Percentiles rank a stretch among this genome's conserved stretches.
phyloP scores from a whole-genome alignment of 192 early-diverging fungal genomes.

The Entomortierella parvispora region DNA sequence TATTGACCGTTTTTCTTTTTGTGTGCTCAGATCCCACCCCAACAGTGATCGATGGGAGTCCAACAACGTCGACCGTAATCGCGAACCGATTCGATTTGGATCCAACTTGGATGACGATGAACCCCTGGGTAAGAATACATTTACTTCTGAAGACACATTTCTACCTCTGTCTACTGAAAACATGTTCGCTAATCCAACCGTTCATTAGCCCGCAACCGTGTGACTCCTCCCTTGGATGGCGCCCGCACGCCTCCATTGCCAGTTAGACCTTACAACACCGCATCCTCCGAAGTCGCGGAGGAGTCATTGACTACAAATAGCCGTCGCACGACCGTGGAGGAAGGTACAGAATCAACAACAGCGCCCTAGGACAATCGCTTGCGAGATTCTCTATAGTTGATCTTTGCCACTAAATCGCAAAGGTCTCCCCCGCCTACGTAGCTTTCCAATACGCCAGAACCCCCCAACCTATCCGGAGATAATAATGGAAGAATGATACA shows the following conservation, averaged over 20 bases:
- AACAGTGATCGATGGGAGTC: conserved; percentile 7
- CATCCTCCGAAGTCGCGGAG: neutral
- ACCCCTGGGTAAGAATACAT: conserved; percentile 24
- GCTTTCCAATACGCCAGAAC: too few species aligned
- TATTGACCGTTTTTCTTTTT: neutral
- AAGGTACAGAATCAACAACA: conserved; percentile 13
- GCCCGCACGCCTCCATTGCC: conserved; percentile 27
- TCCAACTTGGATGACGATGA: conserved; percentile 28
- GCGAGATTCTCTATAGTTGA: neutral
- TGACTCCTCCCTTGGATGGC: conserved; percentile 25
- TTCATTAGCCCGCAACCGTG: conserved; percentile 35
- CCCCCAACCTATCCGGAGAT: too few species aligned
- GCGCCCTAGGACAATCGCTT: too few species aligned
- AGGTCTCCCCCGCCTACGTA: too few species aligned
- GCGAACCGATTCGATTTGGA: conserved; percentile 26
- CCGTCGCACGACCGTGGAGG: conserved; percentile 36
- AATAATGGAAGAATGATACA: too few species aligned
- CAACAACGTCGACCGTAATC: neutral
- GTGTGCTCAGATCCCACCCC: conserved; percentile 4
- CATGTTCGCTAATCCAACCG: too few species aligned
- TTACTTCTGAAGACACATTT: too few species aligned
- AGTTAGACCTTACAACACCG: conserved; percentile 20
- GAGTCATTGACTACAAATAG: neutral
- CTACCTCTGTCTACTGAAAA: neutral
- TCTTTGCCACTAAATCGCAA: too few species aligned